Percentiles rank a stretch among this genome's conserved stretches.
Conservation (phyloP, 176 grass and related monocot genomes). For the Cenchrus purpureus region DNA sequence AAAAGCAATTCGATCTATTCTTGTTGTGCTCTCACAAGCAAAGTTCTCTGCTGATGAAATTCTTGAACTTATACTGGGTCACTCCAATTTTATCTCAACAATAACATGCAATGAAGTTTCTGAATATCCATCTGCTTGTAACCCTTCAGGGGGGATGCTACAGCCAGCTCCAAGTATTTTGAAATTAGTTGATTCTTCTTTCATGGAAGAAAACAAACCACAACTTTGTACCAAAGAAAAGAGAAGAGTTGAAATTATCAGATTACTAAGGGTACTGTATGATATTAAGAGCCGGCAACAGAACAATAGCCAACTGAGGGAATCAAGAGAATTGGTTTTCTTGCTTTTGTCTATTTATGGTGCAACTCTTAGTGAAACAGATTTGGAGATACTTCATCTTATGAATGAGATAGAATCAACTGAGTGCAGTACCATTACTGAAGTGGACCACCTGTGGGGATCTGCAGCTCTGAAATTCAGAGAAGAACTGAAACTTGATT, state of each 20-base stretch:
- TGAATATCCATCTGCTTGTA: constrained; percentile 54
- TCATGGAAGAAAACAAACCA: constrained; percentile 35
- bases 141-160: constrained; percentile 54
- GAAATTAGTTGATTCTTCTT: constrained; percentile 60
- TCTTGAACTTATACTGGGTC: constrained; percentile 87
- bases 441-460: constrained; percentile 95
- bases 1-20: constrained; percentile 85
- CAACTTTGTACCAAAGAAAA: constrained; percentile 54
- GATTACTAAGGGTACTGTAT: constrained; percentile 89
- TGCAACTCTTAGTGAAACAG: constrained; percentile 78
- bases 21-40: constrained; percentile 72
- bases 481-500: constrained; percentile 76
- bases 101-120: constrained; percentile 55
- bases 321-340: constrained; percentile 76
- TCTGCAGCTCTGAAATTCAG: constrained; percentile 63
- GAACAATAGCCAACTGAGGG: constrained; percentile 46
- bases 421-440: constrained; percentile 65
- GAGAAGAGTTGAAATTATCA: constrained; percentile 78
- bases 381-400: constrained; percentile 86
- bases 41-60: constrained; percentile 71
- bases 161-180: constrained; percentile 85
- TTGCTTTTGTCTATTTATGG: constrained; percentile 88
- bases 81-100: constrained; percentile 81
- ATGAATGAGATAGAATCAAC: constrained; percentile 83
- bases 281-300: constrained; percentile 68